A percentile compares a stretch with the other conserved stretches of the same genome.
Evolutionary conservation across 345 rosid species (phyloP).

Genomic region (Streptanthus diversifolius): DNA sequence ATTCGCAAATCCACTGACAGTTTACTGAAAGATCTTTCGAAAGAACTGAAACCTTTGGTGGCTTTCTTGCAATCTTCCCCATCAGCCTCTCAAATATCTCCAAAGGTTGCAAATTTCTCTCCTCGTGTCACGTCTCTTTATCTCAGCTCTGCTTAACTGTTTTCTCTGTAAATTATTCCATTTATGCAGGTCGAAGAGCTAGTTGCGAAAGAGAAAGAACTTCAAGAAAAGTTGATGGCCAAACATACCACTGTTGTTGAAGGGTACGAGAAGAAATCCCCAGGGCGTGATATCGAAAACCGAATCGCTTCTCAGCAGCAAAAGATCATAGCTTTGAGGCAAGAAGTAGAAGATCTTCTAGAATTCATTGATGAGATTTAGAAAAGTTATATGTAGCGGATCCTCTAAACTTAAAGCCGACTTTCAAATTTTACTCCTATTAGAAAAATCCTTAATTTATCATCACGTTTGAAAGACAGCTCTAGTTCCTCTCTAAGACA

Average conservation of each 20-base stretch:
- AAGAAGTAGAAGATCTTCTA: slow-evolving; percentile 80
- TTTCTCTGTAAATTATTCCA: neutral
- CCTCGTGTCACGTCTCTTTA: neutral
- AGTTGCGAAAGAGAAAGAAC: slow-evolving; percentile 72
- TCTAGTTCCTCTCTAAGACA: neutral
- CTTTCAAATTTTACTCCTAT: neutral
- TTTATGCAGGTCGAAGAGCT: slow-evolving; percentile 78
- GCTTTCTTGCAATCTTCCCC: slow-evolving; percentile 68
- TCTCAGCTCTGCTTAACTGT: neutral
- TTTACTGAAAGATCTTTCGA: slow-evolving; percentile 69
- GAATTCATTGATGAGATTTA: slow-evolving; percentile 77
- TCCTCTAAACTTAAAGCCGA: slow-evolving; percentile 1
- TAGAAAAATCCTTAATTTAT: neutral
- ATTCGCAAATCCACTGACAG: slow-evolving; percentile 78
- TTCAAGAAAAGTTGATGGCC: slow-evolving; percentile 63
- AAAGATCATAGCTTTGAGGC: slow-evolving; percentile 62
- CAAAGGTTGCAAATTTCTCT: slow-evolving; percentile 51
- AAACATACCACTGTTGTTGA: slow-evolving; percentile 56
- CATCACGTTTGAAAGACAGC: slow-evolving; percentile 10
- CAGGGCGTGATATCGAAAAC: slow-evolving; percentile 69
- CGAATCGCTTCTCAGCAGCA: slow-evolving; percentile 67
- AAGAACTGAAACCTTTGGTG: slow-evolving; percentile 61
- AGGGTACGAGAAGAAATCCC: slow-evolving; percentile 41
- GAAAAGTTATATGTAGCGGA: slow-evolving; percentile 9
- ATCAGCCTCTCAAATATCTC: slow-evolving; percentile 61